A percentile compares a stretch with the other conserved stretches of the same genome.
Conservation (phyloP, 768 basidiomycete species). For the Baorangia bicolor region DNA sequence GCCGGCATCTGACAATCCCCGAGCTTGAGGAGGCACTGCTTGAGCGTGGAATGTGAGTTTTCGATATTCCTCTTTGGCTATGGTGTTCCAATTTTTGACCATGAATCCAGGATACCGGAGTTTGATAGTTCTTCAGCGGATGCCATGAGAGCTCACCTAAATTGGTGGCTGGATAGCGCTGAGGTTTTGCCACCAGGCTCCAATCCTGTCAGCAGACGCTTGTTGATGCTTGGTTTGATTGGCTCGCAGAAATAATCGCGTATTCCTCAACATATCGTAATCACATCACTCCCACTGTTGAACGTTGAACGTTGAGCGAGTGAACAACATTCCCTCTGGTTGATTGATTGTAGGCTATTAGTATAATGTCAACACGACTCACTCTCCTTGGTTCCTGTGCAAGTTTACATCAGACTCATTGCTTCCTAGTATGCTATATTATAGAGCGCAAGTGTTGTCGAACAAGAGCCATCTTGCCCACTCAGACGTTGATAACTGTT, state of each 20-base stretch:
- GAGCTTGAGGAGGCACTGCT: slow-evolving; percentile 66
- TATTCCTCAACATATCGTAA: not conserved
- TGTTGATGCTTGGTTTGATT: slow-evolving; percentile 46
- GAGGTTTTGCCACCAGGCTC: slow-evolving; percentile 35
- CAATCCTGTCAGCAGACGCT: slow-evolving; percentile 45
- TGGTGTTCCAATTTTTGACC: not conserved
- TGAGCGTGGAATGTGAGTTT: slow-evolving; percentile 76
- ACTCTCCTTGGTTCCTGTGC: slow-evolving; percentile 1
- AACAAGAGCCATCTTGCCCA: not conserved
- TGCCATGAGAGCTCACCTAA: slow-evolving; percentile 48
- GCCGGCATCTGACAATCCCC: slow-evolving; percentile 44
- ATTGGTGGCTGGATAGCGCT: slow-evolving; percentile 64
- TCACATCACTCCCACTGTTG: not conserved
- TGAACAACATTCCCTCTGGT: slow-evolving; percentile 1
- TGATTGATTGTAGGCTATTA: slow-evolving; percentile 11
- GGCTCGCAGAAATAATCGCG: slow-evolving; percentile 28
- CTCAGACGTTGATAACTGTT: not conserved
- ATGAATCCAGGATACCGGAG: slow-evolving; percentile 40
- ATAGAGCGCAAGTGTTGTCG: too few relatives aligned
- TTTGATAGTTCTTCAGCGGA: slow-evolving; percentile 38
- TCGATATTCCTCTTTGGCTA: not conserved
- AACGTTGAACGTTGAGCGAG: too few relatives aligned
- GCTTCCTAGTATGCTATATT: not conserved
- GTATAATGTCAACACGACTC: slow-evolving; percentile 8
- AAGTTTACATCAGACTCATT: not conserved